Evolutionary conservation across 208 protist species (phyloP).

Genomic region (Lotmaria passim): DNA sequence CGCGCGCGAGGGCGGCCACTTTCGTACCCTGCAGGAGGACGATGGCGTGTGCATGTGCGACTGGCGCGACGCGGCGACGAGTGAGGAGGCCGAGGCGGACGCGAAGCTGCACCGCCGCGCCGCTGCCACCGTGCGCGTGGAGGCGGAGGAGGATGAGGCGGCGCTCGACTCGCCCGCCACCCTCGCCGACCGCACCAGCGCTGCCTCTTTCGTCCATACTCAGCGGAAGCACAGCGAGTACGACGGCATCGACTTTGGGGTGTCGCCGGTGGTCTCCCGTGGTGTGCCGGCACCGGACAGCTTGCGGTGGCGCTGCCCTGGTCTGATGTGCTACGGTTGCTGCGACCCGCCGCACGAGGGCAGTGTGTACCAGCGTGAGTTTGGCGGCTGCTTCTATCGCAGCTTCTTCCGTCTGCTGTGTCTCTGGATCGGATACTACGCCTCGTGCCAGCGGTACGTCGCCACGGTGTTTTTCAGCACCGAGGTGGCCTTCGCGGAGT

Average conservation of each 20-base stretch:
- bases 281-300: slow-evolving; percentile 12
- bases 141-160: not conserved
- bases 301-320: slow-evolving; percentile 27
- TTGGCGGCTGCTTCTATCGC: slow-evolving; percentile 80
- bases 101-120: not conserved
- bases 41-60: slow-evolving; percentile 27
- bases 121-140: not conserved
- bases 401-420: slow-evolving; percentile 88
- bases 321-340: slow-evolving; percentile 45
- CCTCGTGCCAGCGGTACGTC: slow-evolving; percentile 74
- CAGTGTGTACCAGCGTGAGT: slow-evolving; percentile 55
- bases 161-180: not conserved
- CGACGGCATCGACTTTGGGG: slow-evolving; percentile 11
- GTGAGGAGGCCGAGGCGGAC: slow-evolving; percentile 3
- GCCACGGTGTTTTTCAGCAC: slow-evolving; percentile 86
- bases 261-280: slow-evolving; percentile 12
- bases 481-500: slow-evolving; percentile 79
- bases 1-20: slow-evolving; percentile 16
- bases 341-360: slow-evolving; percentile 59
- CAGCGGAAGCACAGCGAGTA: slow-evolving; percentile 1
- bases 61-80: slow-evolving; percentile 21
- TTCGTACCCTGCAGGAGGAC: slow-evolving; percentile 23
- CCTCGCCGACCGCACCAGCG: not conserved
- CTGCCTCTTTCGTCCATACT: too few species aligned
- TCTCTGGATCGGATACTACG: slow-evolving; percentile 86